Evolutionary conservation across 208 protist genomes (phyloP), one percentile per base, ranked within the genome.

Genomic region (Naegleria gruberi): DNA sequence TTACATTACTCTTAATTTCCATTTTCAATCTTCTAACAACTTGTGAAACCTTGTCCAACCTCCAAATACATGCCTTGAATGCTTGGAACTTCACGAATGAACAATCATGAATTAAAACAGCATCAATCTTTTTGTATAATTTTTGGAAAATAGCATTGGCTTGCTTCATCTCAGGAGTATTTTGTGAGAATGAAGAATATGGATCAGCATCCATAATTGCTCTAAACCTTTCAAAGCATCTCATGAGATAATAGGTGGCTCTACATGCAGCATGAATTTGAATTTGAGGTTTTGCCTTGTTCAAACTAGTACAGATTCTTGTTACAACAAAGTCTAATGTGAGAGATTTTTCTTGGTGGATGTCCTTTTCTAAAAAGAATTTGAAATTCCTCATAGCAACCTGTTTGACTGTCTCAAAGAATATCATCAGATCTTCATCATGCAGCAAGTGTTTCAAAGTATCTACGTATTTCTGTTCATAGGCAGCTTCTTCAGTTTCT

Each of bases 1-100:
- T 87, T 55, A 55, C 44, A 55, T 87, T 87, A 23, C 44, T 87
- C 37, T 87, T 87, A 23, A 87, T 55, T 87, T 87, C 83, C 41
- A 87, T 87, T 37, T 87, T 87, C 6, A 87, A 37, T 55, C 41
- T 46, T 34, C 34, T 55, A 6, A 87, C n/a, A 40, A 55, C 34
- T 34, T 34, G 30, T 55, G 19, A 10, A 26, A 87, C n/a, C 37
- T 46, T 41, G 12, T 87, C 83, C 34, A 42, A 10, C 41, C 83
- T 45, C 83, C 83, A 87, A 4, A 87, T 34, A 87, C 7, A 41
- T 34, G 43, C 41, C 40, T 87, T 87, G 30, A 55, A 87, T 15
- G 83, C 83, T 41, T 45, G 43, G 23, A 87, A 55, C n/a, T 41
- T 87, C 6, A 87, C 43, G 40, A 87, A 87, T 12, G 43, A 55